phyloP scores from a whole-genome alignment of 805 yeast genomes.

The Schizosaccharomyces japonicus region DNA sequence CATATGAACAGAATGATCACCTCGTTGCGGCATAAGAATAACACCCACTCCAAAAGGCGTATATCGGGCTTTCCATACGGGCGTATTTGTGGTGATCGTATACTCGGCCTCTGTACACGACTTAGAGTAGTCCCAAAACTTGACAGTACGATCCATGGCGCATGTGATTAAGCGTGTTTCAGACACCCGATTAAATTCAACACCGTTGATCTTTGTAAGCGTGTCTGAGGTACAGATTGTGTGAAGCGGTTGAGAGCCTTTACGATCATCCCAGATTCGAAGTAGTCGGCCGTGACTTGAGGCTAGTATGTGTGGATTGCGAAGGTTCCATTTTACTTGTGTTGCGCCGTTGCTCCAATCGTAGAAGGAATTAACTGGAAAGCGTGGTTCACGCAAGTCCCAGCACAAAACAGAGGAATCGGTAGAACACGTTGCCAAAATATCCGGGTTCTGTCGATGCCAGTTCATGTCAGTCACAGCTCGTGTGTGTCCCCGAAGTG shows the following conservation, averaged over 20 bases:
- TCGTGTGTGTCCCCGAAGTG: conserved; percentile 68
- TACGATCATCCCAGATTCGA: conserved; percentile 70
- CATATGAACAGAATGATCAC: conserved; percentile 37
- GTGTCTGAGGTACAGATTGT: conserved; percentile 46
- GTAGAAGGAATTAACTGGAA: conserved; percentile 58
- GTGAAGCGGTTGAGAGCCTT: conserved; percentile 52
- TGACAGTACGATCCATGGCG: conserved; percentile 66
- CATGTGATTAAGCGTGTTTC: conserved; percentile 49
- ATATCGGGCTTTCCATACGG: conserved; percentile 70
- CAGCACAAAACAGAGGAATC: conserved; percentile 72
- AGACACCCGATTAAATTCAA: conserved; percentile 48
- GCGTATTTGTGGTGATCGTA: conserved; percentile 49
- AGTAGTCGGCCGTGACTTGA: conserved; percentile 65
- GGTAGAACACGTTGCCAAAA: conserved; percentile 76
- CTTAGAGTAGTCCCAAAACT: conserved; percentile 47
- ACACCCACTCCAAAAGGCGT: conserved; percentile 77
- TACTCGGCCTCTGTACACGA: conserved; percentile 23
- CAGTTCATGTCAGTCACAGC: conserved; percentile 93
- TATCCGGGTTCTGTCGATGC: conserved; percentile 66
- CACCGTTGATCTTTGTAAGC: conserved; percentile 57
- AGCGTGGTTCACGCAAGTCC: conserved; percentile 61
- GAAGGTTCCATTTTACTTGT: conserved; percentile 80
- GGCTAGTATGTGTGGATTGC: conserved; percentile 54
- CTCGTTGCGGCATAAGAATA: conserved; percentile 73
- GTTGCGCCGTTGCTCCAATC: conserved; percentile 90